A percentile compares a stretch with the other conserved stretches of the same genome.
Conservation (phyloP, 2,329 filamentous ascomycete genomes). For the Fusarium torulosum region DNA sequence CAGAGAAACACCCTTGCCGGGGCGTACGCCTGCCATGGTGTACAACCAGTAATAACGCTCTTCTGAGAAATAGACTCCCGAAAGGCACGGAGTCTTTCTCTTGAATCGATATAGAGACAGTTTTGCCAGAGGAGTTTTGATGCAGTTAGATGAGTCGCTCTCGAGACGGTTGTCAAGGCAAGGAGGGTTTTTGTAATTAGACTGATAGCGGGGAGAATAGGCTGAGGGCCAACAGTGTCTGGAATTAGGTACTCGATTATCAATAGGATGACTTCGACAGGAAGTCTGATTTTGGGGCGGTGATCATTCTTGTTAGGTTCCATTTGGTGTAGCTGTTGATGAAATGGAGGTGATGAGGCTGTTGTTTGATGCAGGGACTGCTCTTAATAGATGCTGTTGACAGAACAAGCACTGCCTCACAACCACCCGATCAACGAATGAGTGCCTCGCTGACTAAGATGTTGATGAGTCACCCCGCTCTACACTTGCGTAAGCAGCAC, state of each 20-base stretch:
- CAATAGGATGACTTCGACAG: slow-evolving; percentile 27
- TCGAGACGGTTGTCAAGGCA: slow-evolving; percentile 24
- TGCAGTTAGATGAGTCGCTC: slow-evolving; percentile 1
- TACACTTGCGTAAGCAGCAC: neutral
- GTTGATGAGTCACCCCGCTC: neutral
- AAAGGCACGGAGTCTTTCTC: neutral
- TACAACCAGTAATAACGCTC: neutral
- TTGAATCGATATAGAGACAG: slow-evolving; percentile 30
- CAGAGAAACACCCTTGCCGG: slow-evolving; percentile 9
- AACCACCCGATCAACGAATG: neutral
- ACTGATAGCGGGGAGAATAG: slow-evolving; percentile 22
- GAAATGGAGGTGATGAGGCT: neutral
- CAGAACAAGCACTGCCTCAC: neutral
- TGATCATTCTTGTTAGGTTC: neutral
- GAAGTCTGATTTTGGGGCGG: accelerated
- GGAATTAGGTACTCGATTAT: slow-evolving; percentile 22
- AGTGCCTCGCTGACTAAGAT: neutral
- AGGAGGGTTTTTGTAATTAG: slow-evolving; percentile 17
- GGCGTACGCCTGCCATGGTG: neutral
- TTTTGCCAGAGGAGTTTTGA: slow-evolving; percentile 18
- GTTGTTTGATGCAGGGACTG: no score
- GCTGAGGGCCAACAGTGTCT: accelerated
- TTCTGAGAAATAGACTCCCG: slow-evolving; percentile 52
- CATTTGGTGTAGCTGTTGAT: neutral
- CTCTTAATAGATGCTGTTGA: neutral